A percentile compares a stretch with the other conserved stretches of the same genome.
Evolutionary conservation across 2,329 filamentous ascomycete species (phyloP).

Genomic region (Sporothrix luriei): DNA sequence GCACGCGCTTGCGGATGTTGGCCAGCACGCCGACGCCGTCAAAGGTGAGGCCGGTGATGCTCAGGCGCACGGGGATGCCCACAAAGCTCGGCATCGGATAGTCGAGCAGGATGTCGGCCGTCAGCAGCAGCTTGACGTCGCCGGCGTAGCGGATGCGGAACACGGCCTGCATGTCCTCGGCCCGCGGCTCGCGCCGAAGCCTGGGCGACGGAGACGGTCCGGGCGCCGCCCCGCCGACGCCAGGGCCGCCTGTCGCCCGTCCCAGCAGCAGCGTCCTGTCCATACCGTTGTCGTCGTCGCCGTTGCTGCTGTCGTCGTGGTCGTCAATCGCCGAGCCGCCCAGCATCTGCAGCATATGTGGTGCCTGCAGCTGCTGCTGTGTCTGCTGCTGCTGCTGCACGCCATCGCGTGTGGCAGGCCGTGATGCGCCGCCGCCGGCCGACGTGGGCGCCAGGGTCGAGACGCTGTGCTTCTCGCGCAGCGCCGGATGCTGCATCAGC

Average conservation of each 20-base stretch:
- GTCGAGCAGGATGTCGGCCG: conserved; percentile 92
- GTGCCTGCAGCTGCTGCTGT: background rate
- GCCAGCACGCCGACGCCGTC: conserved; percentile 92
- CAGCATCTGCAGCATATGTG: conserved; percentile 38
- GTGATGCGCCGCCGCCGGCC: conserved; percentile 47
- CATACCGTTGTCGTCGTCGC: conserved; percentile 31
- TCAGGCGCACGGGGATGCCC: conserved; percentile 88
- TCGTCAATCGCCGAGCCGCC: conserved; percentile 47
- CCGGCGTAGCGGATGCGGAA: conserved; percentile 89
- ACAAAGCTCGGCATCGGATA: conserved; percentile 99
- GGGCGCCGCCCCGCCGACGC: conserved; percentile 29
- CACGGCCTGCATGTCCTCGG: conserved; percentile 89
- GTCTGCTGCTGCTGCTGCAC: conserved; percentile 36
- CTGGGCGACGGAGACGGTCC: conserved; percentile 8
- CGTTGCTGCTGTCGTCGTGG: conserved; percentile 42
- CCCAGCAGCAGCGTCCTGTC: conserved; percentile 29
- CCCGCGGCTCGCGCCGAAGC: conserved; percentile 67
- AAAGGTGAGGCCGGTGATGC: conserved; percentile 92
- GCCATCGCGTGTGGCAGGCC: conserved; percentile 61
- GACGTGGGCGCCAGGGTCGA: conserved; percentile 63
- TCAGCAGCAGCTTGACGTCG: conserved; percentile 83
- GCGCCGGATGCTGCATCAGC: conserved; percentile 36
- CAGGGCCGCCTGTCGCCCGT: conserved; percentile 31
- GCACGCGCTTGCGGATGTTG: conserved; percentile 82
- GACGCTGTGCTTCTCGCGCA: conserved; percentile 64